Evolutionary conservation across 148 eudicot species (phyloP), one percentile per base, ranked within the genome.

Genomic region (Nepenthes mirabilis): DNA sequence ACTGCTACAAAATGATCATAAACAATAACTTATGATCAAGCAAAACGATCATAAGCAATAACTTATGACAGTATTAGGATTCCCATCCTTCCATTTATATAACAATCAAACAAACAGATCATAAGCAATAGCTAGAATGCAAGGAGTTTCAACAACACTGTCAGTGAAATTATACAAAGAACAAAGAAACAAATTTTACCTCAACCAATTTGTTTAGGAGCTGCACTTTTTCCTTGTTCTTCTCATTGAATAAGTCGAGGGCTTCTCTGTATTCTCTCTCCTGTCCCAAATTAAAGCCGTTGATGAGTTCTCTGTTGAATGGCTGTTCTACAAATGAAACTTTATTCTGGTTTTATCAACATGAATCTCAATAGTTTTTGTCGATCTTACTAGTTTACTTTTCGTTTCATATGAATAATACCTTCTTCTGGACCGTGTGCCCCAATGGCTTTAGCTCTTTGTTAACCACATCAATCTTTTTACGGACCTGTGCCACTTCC

Each of bases 401-500:
- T 40, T 6, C 5, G n/a, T 50, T 13, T 7, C 8, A 12, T 3
- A 11, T 23, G 5, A 13, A 10, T 13, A 33, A 6, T 71, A 90
- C 97, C 97, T 87, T 90, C 91, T 90, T 90, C 66, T 87, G 95
- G 76, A 91, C 87, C 55, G 70, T 77, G 34, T 66, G 72, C 56
- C 97, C 97, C 37, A 90, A 73, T 57, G 97, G 97, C 69, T 87
- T 90, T 56, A 90, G 79, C 53, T 90, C 97, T 70, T 87, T 90
- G 84, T 84, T 82, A 14, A 87, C 81, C 0, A 79, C 8, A 43
- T 90, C 95, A 23, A 90, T 87, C 84, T 74, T 90, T 77, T 90
- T 90, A 9, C 97, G 83, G 56, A 90, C 97, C 36, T 69, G 60
- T 9, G 87, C 59, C 14, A 90, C 95, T 52, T 90, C 97, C 72